A percentile compares a stretch with the other conserved stretches of the same genome.
Conservation (phyloP, 129 eudicot genomes). For the Apium graveolens region DNA sequence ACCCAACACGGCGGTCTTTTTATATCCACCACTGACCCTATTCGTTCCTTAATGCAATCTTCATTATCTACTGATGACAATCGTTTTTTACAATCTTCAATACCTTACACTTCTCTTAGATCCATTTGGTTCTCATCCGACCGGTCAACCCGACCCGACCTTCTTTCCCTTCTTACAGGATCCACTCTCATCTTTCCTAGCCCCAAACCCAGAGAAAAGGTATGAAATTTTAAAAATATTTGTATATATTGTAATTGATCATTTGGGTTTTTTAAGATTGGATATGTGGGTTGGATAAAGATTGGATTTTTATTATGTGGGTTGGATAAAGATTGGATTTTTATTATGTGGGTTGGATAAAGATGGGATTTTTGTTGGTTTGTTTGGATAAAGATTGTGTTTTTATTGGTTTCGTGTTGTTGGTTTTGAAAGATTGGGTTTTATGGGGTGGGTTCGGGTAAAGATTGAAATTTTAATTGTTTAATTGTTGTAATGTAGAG, state of each 20-base stretch:
- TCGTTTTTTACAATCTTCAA: slow-evolving; percentile 32
- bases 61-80: slow-evolving; percentile 30
- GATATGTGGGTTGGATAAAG: neutral
- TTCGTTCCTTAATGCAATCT: slow-evolving; percentile 37
- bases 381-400: neutral
- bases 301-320: neutral
- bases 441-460: neutral
- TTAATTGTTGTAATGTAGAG: slow-evolving; percentile 28
- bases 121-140: slow-evolving; percentile 64
- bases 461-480: neutral
- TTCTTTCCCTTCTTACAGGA: slow-evolving; percentile 40
- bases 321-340: neutral
- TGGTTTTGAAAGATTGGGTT: neutral
- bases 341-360: neutral
- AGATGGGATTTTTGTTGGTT: neutral
- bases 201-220: slow-evolving; percentile 82
- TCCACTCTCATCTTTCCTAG: slow-evolving; percentile 48
- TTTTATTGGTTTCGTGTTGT: neutral
- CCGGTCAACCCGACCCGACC: slow-evolving; percentile 44
- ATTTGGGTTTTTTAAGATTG: neutral
- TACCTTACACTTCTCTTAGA: slow-evolving; percentile 63
- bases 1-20: neutral
- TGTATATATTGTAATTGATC: neutral
- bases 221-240: neutral
- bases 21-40: slow-evolving; percentile 10